A percentile compares a stretch with the other conserved stretches of the same genome.
Conservation (phyloP, 228 moss, liverwort and hornwort genomes). For the Sphagnum magellanicum region DNA sequence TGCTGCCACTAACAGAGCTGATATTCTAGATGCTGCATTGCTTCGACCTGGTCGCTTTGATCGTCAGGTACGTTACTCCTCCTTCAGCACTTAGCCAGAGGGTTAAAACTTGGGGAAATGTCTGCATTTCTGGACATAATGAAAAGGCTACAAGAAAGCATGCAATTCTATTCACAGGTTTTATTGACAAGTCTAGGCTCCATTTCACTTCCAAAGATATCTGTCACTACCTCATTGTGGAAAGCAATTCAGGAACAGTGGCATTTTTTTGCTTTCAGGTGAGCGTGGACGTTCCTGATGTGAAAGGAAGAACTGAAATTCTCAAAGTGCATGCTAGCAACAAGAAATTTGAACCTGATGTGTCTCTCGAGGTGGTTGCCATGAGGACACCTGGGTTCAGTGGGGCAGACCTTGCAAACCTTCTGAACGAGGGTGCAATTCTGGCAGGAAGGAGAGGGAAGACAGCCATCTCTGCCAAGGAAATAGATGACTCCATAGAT, state of each 20-base stretch:
- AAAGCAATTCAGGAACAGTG: background rate
- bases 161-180: no score
- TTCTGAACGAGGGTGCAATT: constrained; percentile 54
- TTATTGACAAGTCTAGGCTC: no score
- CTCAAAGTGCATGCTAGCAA: constrained; percentile 51
- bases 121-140: no score
- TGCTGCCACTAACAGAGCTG: constrained; percentile 55
- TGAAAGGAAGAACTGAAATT: constrained; percentile 49
- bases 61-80: constrained; percentile 34
- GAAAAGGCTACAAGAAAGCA: no score
- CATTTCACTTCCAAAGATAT: no score
- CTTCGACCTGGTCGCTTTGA: constrained; percentile 57
- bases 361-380: constrained; percentile 48
- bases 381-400: constrained; percentile 61
- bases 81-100: background rate
- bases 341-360: constrained; percentile 48
- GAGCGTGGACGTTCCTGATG: constrained; percentile 51
- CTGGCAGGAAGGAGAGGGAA: constrained; percentile 51
- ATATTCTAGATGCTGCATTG: constrained; percentile 48
- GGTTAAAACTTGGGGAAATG: no score
- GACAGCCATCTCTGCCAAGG: constrained; percentile 45
- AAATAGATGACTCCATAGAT: constrained; percentile 57
- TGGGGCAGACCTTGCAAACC: constrained; percentile 49
- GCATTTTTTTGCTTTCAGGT: constrained; percentile 18
- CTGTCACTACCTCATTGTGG: no score